Conservation (phyloP, 305 asterid species). For the Fraxinus platypoda region DNA sequence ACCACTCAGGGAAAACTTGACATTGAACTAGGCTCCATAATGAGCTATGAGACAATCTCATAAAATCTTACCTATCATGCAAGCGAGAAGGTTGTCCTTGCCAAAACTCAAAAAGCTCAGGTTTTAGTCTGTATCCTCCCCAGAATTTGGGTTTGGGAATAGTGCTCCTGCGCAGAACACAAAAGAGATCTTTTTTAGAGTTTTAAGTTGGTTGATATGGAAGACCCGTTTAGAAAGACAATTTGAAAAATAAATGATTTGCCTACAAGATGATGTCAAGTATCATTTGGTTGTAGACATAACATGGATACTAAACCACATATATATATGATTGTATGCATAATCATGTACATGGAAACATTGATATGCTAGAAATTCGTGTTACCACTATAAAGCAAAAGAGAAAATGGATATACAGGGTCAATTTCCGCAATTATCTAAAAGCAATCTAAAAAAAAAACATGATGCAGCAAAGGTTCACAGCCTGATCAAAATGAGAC, state of each 20-base stretch:
- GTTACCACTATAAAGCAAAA: not conserved
- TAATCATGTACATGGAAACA: not conserved
- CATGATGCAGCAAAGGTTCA: not conserved
- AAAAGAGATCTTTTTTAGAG: not conserved
- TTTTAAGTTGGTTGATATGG: not conserved
- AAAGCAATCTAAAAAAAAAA: constrained; percentile 5
- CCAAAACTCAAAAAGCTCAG: constrained; percentile 89
- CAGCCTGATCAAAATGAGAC: constrained; percentile 13
- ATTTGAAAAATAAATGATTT: not conserved
- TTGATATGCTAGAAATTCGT: not conserved
- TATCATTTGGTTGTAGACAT: not conserved
- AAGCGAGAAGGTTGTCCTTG: constrained; percentile 93
- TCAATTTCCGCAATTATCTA: not conserved
- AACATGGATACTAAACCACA: not conserved
- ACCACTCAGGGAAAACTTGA: not conserved
- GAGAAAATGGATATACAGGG: not conserved
- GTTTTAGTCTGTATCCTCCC: constrained; percentile 93
- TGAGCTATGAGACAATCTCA: not conserved
- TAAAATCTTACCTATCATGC: constrained; percentile 66
- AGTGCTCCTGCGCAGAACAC: constrained; percentile 43
- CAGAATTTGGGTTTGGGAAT: constrained; percentile 83
- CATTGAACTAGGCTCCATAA: constrained; percentile 14
- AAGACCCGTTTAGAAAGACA: constrained; percentile 15
- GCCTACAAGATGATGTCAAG: not conserved
- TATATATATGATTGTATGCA: not conserved